A percentile compares a stretch with the other conserved stretches of the same genome.
Conservation (phyloP, 2,329 filamentous ascomycete species). For the Fusarium sp. region DNA sequence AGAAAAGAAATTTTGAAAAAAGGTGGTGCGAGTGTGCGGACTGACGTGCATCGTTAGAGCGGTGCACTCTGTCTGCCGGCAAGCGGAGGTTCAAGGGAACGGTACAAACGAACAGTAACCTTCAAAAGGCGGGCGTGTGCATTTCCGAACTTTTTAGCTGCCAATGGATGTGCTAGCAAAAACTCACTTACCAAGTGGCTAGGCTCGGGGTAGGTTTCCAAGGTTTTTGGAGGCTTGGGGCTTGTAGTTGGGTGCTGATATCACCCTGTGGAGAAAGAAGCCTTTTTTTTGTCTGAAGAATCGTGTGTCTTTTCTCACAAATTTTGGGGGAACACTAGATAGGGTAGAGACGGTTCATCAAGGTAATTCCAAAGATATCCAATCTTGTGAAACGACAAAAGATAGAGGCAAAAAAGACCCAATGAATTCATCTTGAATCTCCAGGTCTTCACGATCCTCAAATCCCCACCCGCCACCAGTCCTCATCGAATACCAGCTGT, state of each 20-base stretch:
- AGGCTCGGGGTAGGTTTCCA: neutral
- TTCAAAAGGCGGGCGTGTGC: slow-evolving; percentile 1
- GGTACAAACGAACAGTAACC: neutral
- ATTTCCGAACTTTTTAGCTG: neutral
- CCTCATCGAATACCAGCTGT: slow-evolving; percentile 40
- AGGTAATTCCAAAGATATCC: neutral
- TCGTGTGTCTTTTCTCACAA: neutral
- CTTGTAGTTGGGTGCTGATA: neutral
- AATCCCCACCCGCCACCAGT: slow-evolving; percentile 19
- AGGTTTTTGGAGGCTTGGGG: neutral
- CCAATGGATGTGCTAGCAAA: neutral
- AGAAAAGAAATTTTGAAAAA: slow-evolving; percentile 2
- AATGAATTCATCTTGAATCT: neutral
- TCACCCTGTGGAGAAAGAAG: neutral
- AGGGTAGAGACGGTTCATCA: neutral
- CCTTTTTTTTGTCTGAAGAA: neutral
- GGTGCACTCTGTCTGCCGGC: slow-evolving; percentile 13
- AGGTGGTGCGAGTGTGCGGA: slow-evolving; percentile 8
- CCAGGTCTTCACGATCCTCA: neutral
- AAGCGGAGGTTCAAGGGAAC: slow-evolving; percentile 27
- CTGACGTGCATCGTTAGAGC: neutral
- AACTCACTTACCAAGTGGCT: neutral
- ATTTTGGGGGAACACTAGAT: neutral
- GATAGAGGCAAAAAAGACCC: neutral
- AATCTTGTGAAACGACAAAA: neutral